Evolutionary conservation across 2,329 filamentous ascomycete genomes (phyloP).

Genomic region (Diplodia corticola): DNA sequence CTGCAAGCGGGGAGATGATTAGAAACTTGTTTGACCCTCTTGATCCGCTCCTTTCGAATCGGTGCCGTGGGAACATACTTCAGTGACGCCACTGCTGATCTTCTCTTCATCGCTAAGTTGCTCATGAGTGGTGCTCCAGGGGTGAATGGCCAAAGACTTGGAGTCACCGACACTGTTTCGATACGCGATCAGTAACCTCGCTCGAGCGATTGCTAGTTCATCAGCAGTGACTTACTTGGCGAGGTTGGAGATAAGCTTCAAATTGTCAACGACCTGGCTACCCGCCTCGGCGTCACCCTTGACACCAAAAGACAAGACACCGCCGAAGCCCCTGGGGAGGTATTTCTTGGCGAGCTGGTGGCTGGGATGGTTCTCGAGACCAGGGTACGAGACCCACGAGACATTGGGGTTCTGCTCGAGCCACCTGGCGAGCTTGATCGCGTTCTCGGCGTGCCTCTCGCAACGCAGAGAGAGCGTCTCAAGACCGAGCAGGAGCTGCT

Average conservation of each 20-base stretch:
- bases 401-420: conserved; percentile 82
- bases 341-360: conserved; percentile 85
- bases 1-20: conserved; percentile 42
- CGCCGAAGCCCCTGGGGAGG: conserved; percentile 78
- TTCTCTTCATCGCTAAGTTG: conserved; percentile 85
- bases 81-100: conserved; percentile 75
- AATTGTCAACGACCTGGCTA: conserved; percentile 84
- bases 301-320: conserved; percentile 89
- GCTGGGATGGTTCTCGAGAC: conserved; percentile 76
- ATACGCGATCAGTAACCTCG: conserved; percentile 18
- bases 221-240: conserved; percentile 62
- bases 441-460: conserved; percentile 84
- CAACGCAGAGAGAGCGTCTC: conserved; percentile 87
- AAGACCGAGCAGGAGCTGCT: conserved; percentile 84
- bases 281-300: conserved; percentile 85
- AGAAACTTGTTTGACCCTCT: conserved; percentile 17
- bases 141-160: conserved; percentile 93
- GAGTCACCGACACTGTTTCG: conserved; percentile 73
- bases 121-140: conserved; percentile 93
- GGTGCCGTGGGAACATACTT: conserved; percentile 47
- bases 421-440: conserved; percentile 76
- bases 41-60: neutral
- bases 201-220: neutral
- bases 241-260: conserved; percentile 93
- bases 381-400: conserved; percentile 91